phyloP scores from a whole-genome alignment of 2,329 filamentous ascomycete genomes.

The Talaromyces piceae region DNA sequence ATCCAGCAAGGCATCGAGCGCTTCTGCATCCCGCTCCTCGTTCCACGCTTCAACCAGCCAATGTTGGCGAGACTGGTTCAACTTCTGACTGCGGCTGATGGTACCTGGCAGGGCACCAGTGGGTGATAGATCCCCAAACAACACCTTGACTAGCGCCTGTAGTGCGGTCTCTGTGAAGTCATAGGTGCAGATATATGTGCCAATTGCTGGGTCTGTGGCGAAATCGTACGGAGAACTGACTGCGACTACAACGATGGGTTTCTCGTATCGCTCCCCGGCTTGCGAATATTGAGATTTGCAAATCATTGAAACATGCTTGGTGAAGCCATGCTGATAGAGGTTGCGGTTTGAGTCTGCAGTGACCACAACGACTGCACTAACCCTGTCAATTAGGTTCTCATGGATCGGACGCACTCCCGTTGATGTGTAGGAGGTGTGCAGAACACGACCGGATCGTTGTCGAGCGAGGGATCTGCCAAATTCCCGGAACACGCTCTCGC shows the following conservation, averaged over 20 bases:
- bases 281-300: conserved; percentile 47
- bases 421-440: conserved; percentile 92
- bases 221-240: conserved; percentile 97
- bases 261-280: conserved; percentile 49
- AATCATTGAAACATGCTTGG: conserved; percentile 93
- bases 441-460: conserved; percentile 73
- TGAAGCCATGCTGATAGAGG: conserved; percentile 87
- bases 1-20: conserved; percentile 67
- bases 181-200: conserved; percentile 90
- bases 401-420: conserved; percentile 89
- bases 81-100: conserved; percentile 77
- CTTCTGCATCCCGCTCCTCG: conserved; percentile 64
- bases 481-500: conserved; percentile 86
- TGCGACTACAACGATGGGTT: conserved; percentile 81
- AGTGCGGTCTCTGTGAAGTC: conserved; percentile 93
- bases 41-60: conserved; percentile 92
- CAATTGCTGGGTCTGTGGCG: conserved; percentile 81
- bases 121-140: conserved; percentile 66
- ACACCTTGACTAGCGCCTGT: conserved; percentile 70
- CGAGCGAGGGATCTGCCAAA: conserved; percentile 81
- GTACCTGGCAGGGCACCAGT: conserved; percentile 58
- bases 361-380: conserved; percentile 79
- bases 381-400: conserved; percentile 83
- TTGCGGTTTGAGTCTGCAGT: conserved; percentile 93
- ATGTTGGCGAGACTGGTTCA: conserved; percentile 81